Percentiles rank a stretch among this genome's conserved stretches.
Conservation (phyloP, 2,329 filamentous ascomycete species). For the Penicillium sp. region DNA sequence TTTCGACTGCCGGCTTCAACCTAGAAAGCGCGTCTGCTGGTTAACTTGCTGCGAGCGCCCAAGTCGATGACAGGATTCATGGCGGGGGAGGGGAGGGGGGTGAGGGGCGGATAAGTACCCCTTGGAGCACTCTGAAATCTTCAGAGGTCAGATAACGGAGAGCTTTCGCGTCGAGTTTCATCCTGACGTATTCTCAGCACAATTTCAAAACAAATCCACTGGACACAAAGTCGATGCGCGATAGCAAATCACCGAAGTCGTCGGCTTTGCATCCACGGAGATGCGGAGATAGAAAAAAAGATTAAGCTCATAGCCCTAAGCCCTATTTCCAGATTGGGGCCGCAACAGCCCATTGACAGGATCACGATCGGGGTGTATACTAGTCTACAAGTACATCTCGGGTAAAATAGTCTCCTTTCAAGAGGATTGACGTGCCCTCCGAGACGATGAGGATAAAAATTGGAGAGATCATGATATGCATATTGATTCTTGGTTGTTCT, state of each 20-base stretch:
- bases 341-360: too few relatives aligned
- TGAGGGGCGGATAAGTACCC: conserved; percentile 53
- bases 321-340: conserved; percentile 28
- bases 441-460: conserved; percentile 9
- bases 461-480: conserved; percentile 18
- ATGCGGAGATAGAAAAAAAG: conserved; percentile 26
- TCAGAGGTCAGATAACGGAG: conserved; percentile 87
- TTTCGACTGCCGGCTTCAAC: conserved; percentile 92
- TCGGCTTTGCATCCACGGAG: background rate
- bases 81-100: conserved; percentile 19
- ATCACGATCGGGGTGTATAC: too few relatives aligned
- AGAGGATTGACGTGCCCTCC: background rate
- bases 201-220: background rate
- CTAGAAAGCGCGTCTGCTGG: conserved; percentile 41
- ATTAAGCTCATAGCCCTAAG: conserved; percentile 33
- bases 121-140: conserved; percentile 92
- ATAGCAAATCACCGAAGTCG: too few relatives aligned
- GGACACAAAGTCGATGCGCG: too few relatives aligned
- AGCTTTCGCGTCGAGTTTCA: conserved; percentile 93
- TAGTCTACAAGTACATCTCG: too few relatives aligned
- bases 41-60: conserved; percentile 6
- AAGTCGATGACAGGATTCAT: conserved; percentile 11
- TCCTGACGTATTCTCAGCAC: conserved; percentile 37
- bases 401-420: too few relatives aligned
- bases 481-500: conserved; percentile 30